These are phyloP conservation scores for Arxiozyma bovina DNA, from an alignment of 1,139 yeast species.

Conservation along the genomic window DNA sequence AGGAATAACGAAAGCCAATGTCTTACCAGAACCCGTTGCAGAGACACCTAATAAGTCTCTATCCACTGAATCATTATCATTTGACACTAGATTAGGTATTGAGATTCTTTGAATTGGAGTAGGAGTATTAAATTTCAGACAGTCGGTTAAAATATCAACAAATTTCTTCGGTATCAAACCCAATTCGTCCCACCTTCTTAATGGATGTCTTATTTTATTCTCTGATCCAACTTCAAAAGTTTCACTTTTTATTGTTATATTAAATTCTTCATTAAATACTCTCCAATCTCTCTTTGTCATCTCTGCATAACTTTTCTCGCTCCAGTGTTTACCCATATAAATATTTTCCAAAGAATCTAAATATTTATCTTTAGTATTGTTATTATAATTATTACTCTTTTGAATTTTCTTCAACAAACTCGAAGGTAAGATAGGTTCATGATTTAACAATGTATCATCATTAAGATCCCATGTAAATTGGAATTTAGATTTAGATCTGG, in stretches of 20 bases:
- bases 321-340: conserved; percentile 43
- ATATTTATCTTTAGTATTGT: conserved; percentile 11
- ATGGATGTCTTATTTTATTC: conserved; percentile 38
- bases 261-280: conserved; percentile 69
- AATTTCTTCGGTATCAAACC: conserved; percentile 42
- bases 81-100: conserved; percentile 53
- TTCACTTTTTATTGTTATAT: conserved; percentile 51
- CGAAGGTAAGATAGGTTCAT: conserved; percentile 37
- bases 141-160: conserved; percentile 31
- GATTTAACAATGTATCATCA: conserved; percentile 53
- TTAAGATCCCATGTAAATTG: conserved; percentile 60
- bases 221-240: neutral
- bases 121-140: conserved; percentile 52
- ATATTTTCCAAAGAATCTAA: conserved; percentile 11
- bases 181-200: conserved; percentile 63
- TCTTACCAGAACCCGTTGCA: conserved; percentile 94
- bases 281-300: conserved; percentile 91
- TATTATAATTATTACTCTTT: neutral
- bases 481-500: conserved; percentile 33
- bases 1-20: conserved; percentile 76
- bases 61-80: neutral
- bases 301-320: conserved; percentile 47
- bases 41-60: conserved; percentile 82
- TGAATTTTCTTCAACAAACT: neutral
- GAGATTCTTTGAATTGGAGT: conserved; percentile 89